Base-by-base conservation (phyloP, 371 early-diverging fungal genomes). In the Circinella umbellata region DNA sequence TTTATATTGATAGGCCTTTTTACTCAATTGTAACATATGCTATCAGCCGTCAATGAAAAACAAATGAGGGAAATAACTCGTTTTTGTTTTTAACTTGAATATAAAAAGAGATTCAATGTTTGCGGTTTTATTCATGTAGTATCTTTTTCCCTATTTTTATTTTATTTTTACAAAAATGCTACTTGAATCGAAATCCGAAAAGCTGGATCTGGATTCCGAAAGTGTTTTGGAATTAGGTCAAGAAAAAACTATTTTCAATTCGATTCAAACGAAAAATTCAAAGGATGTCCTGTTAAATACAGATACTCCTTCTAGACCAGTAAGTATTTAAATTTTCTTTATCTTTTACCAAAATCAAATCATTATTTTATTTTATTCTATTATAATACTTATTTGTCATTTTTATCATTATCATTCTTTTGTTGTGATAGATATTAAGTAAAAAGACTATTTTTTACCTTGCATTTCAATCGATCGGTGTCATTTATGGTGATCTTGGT, bases 401-500 rank as follows among this genome's bases (percentile, higher is more conserved):
- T 42, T 9, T 42, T 42, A 42, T 42, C 11, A 42, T 42, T 42
- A 42, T 51, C 15, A n/a, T 6, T n/a, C 14, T 8, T 51, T 51
- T 51, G 15, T 51, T 27, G 27, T 17, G 8, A 53, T 55, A 74
- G 74, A 20, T 55, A 5, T 55, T 70, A 35, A 74, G 74, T 57
- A 75, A 71, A 54, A 20, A 17, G 4, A 49, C 63, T 15, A 67
- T 68, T 10, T 34, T 69, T 10, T 71, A 59, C 36, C 69, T 78
- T 13, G 72, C 76, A 20, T 75, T 68, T 35, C 75, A 78, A 63
- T 71, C 76, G 15, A 57, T 73, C 11, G 79, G 79, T 11, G 79
- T 78, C 3, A 70, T 78, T 15, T 88, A 81, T 42, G 89, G 89
- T 11, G 89, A 89, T 67, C 81, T 89, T 64, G 86, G 83, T 39